Evolutionary conservation across 305 asterid genomes (phyloP).

Genomic region (Fraxinus baroniana): DNA sequence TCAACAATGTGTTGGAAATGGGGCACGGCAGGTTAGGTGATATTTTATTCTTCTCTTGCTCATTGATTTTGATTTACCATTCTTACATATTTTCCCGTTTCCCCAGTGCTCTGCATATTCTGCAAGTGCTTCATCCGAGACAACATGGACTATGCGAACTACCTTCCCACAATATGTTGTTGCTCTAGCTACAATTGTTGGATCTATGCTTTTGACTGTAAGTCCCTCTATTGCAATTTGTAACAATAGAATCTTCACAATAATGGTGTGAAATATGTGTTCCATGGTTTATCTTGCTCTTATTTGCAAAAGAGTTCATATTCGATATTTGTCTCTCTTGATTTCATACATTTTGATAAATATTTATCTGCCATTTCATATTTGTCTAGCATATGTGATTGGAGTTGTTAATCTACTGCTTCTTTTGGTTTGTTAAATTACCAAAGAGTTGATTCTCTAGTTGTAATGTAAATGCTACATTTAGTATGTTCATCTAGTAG

Average conservation of each 20-base stretch:
- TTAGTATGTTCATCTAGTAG: not conserved
- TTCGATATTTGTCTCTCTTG: not conserved
- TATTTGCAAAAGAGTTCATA: not conserved
- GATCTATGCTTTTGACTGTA: constrained; percentile 95
- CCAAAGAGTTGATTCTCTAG: not conserved
- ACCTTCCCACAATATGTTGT: constrained; percentile 97
- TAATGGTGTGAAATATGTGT: not conserved
- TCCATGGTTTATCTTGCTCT: constrained; percentile 1
- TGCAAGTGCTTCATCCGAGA: constrained; percentile 80
- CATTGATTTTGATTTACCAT: constrained; percentile 11
- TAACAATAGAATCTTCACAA: not conserved
- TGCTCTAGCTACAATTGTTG: constrained; percentile 91
- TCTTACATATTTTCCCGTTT: constrained; percentile 10
- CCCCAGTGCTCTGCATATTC: constrained; percentile 83
- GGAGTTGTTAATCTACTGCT: not conserved
- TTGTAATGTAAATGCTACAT: not conserved
- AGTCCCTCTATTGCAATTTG: constrained; percentile 28
- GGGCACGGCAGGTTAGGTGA: constrained; percentile 60
- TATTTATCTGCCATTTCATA: not conserved
- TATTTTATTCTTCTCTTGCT: constrained; percentile 7
- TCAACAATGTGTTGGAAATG: constrained; percentile 73
- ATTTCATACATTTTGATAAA: constrained; percentile 13
- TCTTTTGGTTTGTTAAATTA: not conserved
- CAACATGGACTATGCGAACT: constrained; percentile 89
- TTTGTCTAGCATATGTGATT: not conserved